These are phyloP conservation scores for Starmerella bacillaris DNA, from an alignment of 805 yeast genomes.

Conservation along the genomic window DNA sequence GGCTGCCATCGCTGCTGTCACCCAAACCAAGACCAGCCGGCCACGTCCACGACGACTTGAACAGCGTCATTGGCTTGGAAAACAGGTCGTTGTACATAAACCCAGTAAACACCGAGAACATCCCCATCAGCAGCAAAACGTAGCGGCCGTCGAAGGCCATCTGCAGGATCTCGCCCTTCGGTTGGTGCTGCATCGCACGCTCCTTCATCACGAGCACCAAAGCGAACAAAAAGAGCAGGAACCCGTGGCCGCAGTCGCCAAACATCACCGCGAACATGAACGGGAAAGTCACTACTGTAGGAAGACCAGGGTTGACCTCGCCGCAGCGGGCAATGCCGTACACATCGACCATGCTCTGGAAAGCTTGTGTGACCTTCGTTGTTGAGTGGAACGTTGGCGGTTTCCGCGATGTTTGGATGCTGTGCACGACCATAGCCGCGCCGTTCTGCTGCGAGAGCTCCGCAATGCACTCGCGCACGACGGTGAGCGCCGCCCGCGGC, in stretches of 20 bases:
- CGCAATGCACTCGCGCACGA: slow-evolving; percentile 43
- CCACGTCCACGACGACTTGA: slow-evolving; percentile 84
- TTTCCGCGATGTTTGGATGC: slow-evolving; percentile 55
- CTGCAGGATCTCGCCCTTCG: slow-evolving; percentile 69
- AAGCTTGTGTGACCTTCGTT: slow-evolving; percentile 80
- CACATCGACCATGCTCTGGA: slow-evolving; percentile 85
- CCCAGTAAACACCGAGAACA: slow-evolving; percentile 89
- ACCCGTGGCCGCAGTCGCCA: slow-evolving; percentile 95
- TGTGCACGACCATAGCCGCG: slow-evolving; percentile 30
- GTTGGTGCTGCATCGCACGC: slow-evolving; percentile 33
- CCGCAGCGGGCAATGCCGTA: slow-evolving; percentile 86
- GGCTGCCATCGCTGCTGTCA: slow-evolving; percentile 29
- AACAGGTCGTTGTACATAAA: slow-evolving; percentile 83
- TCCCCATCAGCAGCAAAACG: slow-evolving; percentile 82
- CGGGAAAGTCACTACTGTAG: slow-evolving; percentile 89
- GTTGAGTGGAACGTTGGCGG: slow-evolving; percentile 92
- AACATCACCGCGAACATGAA: slow-evolving; percentile 98
- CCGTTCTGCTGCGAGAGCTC: slow-evolving; percentile 33
- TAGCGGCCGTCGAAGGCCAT: slow-evolving; percentile 93
- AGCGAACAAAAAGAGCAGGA: slow-evolving; percentile 60
- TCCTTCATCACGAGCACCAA: slow-evolving; percentile 54
- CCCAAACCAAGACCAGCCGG: no score
- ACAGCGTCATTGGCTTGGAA: slow-evolving; percentile 75
- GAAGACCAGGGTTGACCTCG: slow-evolving; percentile 89
- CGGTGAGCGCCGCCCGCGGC: slow-evolving; percentile 52